These are phyloP conservation scores for Monosporozyma unispora DNA, from an alignment of 805 yeast genomes.

Conservation along the genomic window DNA sequence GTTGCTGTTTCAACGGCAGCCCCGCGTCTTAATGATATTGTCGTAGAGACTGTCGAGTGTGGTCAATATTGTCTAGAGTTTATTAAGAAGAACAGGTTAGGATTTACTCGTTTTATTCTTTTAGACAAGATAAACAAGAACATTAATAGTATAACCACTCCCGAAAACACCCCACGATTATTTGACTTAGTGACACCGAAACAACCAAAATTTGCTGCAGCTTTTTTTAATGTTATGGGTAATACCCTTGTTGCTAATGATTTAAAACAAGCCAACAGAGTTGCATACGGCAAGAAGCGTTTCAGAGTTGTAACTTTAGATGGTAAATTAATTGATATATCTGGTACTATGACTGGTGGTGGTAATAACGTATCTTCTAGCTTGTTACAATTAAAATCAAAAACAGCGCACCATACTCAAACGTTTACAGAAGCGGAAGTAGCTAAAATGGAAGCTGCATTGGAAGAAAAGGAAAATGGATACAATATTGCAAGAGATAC, in stretches of 20 bases:
- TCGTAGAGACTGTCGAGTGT: constrained; percentile 68
- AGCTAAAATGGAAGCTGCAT: constrained; percentile 42
- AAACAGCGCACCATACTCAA: constrained; percentile 25
- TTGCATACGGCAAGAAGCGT: constrained; percentile 76
- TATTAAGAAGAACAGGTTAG: constrained; percentile 71
- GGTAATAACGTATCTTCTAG: constrained; percentile 67
- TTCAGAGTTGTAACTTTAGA: constrained; percentile 87
- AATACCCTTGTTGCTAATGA: constrained; percentile 83
- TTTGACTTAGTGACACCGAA: constrained; percentile 72
- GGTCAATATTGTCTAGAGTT: constrained; percentile 76
- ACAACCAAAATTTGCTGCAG: constrained; percentile 65
- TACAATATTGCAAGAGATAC: constrained; percentile 43
- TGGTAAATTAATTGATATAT: constrained; percentile 83
- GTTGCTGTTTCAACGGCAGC: constrained; percentile 93
- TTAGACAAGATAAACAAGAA: constrained; percentile 63
- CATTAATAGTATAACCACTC: constrained; percentile 52
- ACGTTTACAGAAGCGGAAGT: constrained; percentile 46
- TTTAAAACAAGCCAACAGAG: constrained; percentile 70
- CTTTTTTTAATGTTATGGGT: constrained; percentile 77
- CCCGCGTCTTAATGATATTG: constrained; percentile 84
- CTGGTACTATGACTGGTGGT: constrained; percentile 97
- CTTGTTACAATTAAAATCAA: constrained; percentile 51
- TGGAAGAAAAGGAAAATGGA: constrained; percentile 43
- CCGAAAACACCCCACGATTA: constrained; percentile 67
- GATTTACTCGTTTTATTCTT: constrained; percentile 82